Evolutionary conservation across 176 grass and related monocot genomes (phyloP).

Genomic region (Lolium multiflorum): DNA sequence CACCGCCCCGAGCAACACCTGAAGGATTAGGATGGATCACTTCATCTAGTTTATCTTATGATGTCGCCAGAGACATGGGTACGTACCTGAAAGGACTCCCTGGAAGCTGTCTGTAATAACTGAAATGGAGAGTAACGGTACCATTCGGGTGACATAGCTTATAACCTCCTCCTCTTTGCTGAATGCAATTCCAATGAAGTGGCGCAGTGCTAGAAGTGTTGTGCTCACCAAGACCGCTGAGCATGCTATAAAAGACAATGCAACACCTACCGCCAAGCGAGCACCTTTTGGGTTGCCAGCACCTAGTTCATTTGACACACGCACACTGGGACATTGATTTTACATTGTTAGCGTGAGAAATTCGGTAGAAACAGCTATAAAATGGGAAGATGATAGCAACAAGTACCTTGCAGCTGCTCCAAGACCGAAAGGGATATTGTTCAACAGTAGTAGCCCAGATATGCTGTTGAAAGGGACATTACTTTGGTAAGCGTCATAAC

Average conservation of each 20-base stretch:
- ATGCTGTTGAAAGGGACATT: constrained; percentile 49
- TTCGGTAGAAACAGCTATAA: not conserved
- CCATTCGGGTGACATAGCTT: constrained; percentile 57
- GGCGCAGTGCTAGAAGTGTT: constrained; percentile 46
- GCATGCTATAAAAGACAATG: constrained; percentile 42
- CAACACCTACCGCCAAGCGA: constrained; percentile 39
- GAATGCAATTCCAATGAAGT: constrained; percentile 57
- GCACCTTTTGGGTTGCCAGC: constrained; percentile 59
- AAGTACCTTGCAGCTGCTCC: constrained; percentile 61
- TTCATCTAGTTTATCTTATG: not conserved
- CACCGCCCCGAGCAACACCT: constrained; percentile 69
- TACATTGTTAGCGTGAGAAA: not conserved
- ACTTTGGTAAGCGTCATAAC: not conserved
- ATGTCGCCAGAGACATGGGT: not conserved
- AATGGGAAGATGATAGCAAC: not conserved
- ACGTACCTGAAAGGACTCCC: constrained; percentile 62
- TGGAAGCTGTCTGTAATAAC: constrained; percentile 56
- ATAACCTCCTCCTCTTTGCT: constrained; percentile 63
- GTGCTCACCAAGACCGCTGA: constrained; percentile 43
- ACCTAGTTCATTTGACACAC: constrained; percentile 70
- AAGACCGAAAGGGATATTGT: constrained; percentile 59
- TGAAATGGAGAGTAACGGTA: constrained; percentile 54
- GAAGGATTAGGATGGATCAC: not conserved
- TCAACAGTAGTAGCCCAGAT: constrained; percentile 45
- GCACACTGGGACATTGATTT: constrained; percentile 40